A percentile compares a stretch with the other conserved stretches of the same genome.
Conservation (phyloP, 139 green algal genomes). For the Coelastrella sp. region DNA sequence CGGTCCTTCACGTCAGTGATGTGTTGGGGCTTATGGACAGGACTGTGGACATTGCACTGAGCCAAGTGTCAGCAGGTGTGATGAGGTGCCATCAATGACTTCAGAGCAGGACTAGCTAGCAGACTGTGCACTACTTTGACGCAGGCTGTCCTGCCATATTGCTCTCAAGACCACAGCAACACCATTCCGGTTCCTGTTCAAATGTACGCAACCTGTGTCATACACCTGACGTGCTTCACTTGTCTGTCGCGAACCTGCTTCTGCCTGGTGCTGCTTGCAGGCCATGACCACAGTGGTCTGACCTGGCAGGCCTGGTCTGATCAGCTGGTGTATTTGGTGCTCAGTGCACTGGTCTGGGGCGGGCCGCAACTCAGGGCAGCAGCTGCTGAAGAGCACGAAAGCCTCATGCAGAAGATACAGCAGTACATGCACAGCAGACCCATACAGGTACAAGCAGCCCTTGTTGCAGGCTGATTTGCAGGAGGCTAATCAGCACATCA, state of each 20-base stretch:
- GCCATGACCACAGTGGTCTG: conserved; percentile 47
- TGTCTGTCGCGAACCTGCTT: too few species aligned
- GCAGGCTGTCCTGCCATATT: too few species aligned
- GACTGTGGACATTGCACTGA: conserved; percentile 62
- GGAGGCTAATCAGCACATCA: too few species aligned
- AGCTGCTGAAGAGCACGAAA: conserved; percentile 48
- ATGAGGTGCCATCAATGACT: background rate
- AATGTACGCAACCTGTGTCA: too few species aligned
- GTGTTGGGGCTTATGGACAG: conserved; percentile 59
- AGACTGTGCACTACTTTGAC: background rate
- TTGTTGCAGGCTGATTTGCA: background rate
- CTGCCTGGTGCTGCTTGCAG: background rate
- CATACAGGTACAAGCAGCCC: background rate
- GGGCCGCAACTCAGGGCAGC: conserved; percentile 69
- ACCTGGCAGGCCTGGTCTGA: conserved; percentile 85
- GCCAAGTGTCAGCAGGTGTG: conserved; percentile 31
- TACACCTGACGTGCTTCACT: too few species aligned
- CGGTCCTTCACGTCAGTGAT: conserved; percentile 64
- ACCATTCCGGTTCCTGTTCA: too few species aligned
- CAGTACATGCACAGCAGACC: conserved; percentile 74
- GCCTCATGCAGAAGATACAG: conserved; percentile 50
- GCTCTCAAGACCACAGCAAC: too few species aligned
- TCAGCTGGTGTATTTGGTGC: conserved; percentile 69
- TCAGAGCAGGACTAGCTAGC: too few species aligned
- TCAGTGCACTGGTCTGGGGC: conserved; percentile 81